A percentile compares a stretch with the other conserved stretches of the same genome.
These are phyloP conservation scores for Blastobotrys petasosporus DNA, from an alignment of 1,139 yeast species.

Conservation along the genomic window DNA sequence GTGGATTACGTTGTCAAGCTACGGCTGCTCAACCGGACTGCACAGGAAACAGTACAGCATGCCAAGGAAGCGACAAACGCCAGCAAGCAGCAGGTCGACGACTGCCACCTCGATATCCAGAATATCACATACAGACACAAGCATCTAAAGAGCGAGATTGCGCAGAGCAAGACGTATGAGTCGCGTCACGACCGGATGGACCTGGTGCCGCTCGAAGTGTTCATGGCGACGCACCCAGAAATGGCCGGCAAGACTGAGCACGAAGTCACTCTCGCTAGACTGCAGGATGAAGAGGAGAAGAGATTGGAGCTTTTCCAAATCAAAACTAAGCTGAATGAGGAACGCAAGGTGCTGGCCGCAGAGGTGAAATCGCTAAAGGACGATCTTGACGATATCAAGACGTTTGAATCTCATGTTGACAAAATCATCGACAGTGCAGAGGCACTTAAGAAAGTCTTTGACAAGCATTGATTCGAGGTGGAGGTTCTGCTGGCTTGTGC, in stretches of 20 bases:
- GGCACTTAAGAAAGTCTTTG: background rate
- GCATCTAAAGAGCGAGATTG: slow-evolving; percentile 30
- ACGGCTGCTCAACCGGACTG: slow-evolving; percentile 25
- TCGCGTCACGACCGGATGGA: slow-evolving; percentile 28
- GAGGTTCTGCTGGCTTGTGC: too few relatives aligned
- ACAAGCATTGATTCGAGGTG: slow-evolving; percentile 1
- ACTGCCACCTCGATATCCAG: slow-evolving; percentile 29
- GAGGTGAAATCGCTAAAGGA: slow-evolving; percentile 26
- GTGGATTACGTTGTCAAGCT: slow-evolving; percentile 19
- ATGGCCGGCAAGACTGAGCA: slow-evolving; percentile 19
- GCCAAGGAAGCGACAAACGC: slow-evolving; percentile 22
- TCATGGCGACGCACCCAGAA: slow-evolving; percentile 27
- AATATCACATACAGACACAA: slow-evolving; percentile 33
- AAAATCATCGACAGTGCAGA: slow-evolving; percentile 19
- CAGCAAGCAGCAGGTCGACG: slow-evolving; percentile 28
- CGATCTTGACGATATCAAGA: slow-evolving; percentile 27
- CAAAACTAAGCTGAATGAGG: slow-evolving; percentile 24
- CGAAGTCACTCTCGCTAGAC: slow-evolving; percentile 28
- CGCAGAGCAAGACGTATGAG: slow-evolving; percentile 26
- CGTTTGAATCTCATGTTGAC: slow-evolving; percentile 24
- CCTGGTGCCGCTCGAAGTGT: slow-evolving; percentile 30
- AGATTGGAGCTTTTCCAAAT: slow-evolving; percentile 26
- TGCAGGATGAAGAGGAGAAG: slow-evolving; percentile 31
- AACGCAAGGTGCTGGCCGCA: slow-evolving; percentile 21
- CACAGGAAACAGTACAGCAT: slow-evolving; percentile 21